These are phyloP conservation scores for Spongispora temasekensis DNA, from an alignment of 1,284 basidiomycete species.

Conservation along the genomic window DNA sequence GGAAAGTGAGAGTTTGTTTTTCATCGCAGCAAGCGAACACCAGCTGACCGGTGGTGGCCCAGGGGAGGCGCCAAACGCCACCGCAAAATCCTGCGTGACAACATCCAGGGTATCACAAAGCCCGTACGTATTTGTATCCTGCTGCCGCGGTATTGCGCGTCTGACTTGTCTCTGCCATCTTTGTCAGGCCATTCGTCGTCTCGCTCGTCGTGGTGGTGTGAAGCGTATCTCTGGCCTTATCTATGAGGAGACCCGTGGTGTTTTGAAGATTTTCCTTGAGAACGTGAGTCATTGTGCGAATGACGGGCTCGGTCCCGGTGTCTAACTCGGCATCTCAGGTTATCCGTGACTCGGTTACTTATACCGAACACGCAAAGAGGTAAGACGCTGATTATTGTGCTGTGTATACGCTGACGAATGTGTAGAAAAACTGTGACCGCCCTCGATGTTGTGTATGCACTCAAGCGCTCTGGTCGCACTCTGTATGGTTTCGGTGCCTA, in stretches of 20 bases:
- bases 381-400: slow-evolving; percentile 21
- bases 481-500: slow-evolving; percentile 80
- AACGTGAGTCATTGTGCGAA: slow-evolving; percentile 35
- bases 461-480: slow-evolving; percentile 81
- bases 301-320: background rate
- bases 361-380: slow-evolving; percentile 89
- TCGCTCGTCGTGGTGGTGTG: slow-evolving; percentile 85
- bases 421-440: slow-evolving; percentile 80
- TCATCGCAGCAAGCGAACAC: slow-evolving; percentile 33
- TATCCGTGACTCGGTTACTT: slow-evolving; percentile 88
- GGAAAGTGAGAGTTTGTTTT: slow-evolving; percentile 30
- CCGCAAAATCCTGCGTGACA: slow-evolving; percentile 73
- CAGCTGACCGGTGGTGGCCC: slow-evolving; percentile 57
- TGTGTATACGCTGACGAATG: slow-evolving; percentile 10
- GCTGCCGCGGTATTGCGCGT: no score
- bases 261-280: slow-evolving; percentile 83
- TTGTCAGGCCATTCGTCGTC: slow-evolving; percentile 79
- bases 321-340: slow-evolving; percentile 69
- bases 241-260: slow-evolving; percentile 84
- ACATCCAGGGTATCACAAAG: slow-evolving; percentile 71
- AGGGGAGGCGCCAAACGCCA: slow-evolving; percentile 78
- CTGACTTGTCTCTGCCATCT: background rate
- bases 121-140: slow-evolving; percentile 59
- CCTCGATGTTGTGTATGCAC: slow-evolving; percentile 79
- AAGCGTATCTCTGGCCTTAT: slow-evolving; percentile 85